phyloP scores from a whole-genome alignment of 768 basidiomycete genomes.

The Pulveroboletus sp. region DNA sequence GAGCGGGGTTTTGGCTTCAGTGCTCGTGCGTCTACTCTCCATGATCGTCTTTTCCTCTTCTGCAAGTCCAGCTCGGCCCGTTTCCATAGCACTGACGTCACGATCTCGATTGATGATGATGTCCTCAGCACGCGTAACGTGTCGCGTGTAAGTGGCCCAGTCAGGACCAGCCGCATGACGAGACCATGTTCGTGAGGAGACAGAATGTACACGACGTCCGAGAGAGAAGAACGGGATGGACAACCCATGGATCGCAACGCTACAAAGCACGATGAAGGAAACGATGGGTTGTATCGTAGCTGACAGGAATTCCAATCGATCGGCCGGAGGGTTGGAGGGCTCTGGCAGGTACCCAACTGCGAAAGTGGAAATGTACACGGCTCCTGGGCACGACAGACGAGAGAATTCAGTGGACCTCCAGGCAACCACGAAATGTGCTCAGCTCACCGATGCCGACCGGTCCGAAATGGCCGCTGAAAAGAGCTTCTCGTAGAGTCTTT shows the following conservation, averaged over 20 bases:
- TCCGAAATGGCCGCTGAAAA: conserved; percentile 95
- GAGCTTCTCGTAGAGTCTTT: conserved; percentile 88
- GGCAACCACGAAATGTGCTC: not conserved
- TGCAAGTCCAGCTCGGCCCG: conserved; percentile 33
- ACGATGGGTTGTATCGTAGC: conserved; percentile 88
- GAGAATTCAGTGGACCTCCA: conserved; percentile 1
- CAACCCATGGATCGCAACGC: conserved; percentile 82
- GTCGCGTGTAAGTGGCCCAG: conserved; percentile 75
- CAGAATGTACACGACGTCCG: conserved; percentile 81
- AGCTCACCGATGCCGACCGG: conserved; percentile 70
- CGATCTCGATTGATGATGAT: conserved; percentile 84
- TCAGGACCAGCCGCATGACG: conserved; percentile 70
- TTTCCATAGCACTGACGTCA: conserved; percentile 44
- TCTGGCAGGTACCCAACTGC: conserved; percentile 58
- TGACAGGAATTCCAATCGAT: conserved; percentile 61
- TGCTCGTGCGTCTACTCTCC: conserved; percentile 24
- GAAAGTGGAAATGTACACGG: conserved; percentile 88
- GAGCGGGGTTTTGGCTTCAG: not conserved
- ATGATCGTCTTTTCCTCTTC: conserved; percentile 28
- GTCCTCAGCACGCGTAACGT: conserved; percentile 66
- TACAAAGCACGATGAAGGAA: conserved; percentile 90
- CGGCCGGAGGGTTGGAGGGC: conserved; percentile 41
- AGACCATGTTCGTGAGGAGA: conserved; percentile 81
- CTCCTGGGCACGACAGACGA: conserved; percentile 42
- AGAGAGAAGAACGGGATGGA: conserved; percentile 95